These are phyloP conservation scores for Tulasnella sp. DNA, from an alignment of 768 basidiomycete species.

Conservation along the genomic window DNA sequence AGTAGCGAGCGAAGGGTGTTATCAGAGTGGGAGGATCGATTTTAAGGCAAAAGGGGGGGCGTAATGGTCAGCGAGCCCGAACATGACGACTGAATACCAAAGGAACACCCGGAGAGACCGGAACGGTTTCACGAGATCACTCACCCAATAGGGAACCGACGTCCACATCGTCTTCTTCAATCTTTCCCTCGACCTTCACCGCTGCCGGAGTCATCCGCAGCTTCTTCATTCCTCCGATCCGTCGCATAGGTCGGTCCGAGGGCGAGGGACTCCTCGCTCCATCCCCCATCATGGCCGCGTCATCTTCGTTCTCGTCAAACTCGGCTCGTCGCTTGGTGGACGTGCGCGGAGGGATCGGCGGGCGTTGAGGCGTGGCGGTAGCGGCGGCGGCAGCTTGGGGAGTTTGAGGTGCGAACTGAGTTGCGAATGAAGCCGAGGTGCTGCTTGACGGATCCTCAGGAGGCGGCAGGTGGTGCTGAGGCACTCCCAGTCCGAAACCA, in stretches of 20 bases:
- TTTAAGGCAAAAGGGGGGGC: constrained; percentile 25
- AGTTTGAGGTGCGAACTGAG: constrained; percentile 13
- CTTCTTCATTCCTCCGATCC: constrained; percentile 42
- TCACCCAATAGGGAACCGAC: constrained; percentile 79
- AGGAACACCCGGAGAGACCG: background rate
- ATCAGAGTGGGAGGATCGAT: constrained; percentile 37
- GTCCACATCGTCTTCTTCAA: constrained; percentile 68
- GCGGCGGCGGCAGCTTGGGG: background rate
- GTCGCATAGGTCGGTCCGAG: constrained; percentile 73
- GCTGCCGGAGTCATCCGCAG: constrained; percentile 40
- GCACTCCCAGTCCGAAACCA: constrained; percentile 33
- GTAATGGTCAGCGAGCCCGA: background rate
- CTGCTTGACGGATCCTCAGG: constrained; percentile 8
- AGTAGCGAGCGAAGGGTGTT: background rate
- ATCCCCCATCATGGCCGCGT: constrained; percentile 76
- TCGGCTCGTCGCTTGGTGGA: constrained; percentile 61
- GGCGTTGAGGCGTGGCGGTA: constrained; percentile 14
- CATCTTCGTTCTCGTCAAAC: constrained; percentile 65
- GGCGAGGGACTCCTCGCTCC: constrained; percentile 59
- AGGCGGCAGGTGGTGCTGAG: constrained; percentile 33
- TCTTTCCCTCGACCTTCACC: constrained; percentile 43
- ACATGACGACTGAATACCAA: background rate
- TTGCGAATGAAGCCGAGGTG: background rate
- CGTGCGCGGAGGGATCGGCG: constrained; percentile 12
- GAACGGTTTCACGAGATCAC: constrained; percentile 40